Base-by-base conservation (phyloP, 208 protist species). In the Strigomonas culicis region DNA sequence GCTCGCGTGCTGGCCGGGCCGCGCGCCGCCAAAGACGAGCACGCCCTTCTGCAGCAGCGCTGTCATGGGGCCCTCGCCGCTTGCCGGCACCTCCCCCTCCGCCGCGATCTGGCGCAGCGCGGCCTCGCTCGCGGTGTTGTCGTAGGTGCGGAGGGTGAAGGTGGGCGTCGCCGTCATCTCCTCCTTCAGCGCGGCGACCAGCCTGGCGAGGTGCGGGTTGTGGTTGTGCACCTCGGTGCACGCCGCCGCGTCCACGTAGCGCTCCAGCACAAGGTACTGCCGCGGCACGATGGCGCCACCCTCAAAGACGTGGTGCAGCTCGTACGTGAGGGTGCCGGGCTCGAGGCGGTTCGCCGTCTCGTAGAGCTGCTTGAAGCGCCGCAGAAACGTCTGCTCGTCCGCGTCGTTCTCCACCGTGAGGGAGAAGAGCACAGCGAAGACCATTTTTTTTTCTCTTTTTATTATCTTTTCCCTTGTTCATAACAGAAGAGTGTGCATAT, bases 21-120 rank as follows among this genome's bases (percentile, higher is more conserved):
- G 77, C 2, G 82, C 63, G 22, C 88, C 88, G n/a, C 61, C 72
- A 47, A 94, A 90, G 34, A 94, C 82, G 13, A 91, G 72, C 25
- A 94, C 76, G 15, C 86, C 86, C 57, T 88, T 90, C 46, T 67
- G 31, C 21, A 77, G 62, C 22, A 71, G 73, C 28, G 66, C 66
- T 28, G 74, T 60, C 17, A 59, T 31, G 19, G 64, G 52, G 39
- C 66, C 52, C 17, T 65, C 31, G 15, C 50, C 57, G 41, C 59
- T 15, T 15, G 43, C 17, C 17, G 43, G 43, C 43, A 21, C 10
- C 8, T 15, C 43, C 3, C 36, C 36, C 22, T 17, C 24, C 8
- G 52, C 13, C 49, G 49, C n/a, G n/a, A 55, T 13, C 24, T 58
- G 52, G 15, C 25, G 52, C 13, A 58, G 52, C 6, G 52, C 32